Evolutionary conservation across 1,284 basidiomycete genomes (phyloP).

Genomic region (Puccinia horiana): DNA sequence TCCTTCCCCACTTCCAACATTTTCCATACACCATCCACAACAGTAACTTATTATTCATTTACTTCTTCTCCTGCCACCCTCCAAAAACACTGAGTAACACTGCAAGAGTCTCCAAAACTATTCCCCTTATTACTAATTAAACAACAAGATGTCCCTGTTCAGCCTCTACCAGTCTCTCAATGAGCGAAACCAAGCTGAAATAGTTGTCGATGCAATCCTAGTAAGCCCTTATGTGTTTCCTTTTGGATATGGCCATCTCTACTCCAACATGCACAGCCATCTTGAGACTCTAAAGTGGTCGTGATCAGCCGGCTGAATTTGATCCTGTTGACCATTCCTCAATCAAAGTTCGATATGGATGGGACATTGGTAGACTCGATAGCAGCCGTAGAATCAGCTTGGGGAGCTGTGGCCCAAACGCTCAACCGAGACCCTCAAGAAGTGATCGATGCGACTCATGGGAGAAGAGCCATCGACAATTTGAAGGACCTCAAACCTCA

Average conservation of each 20-base stretch:
- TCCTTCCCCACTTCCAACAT: too few species aligned
- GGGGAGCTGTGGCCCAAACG: conserved; percentile 72
- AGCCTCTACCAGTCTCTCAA: conserved; percentile 5
- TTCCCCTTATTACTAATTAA: too few species aligned
- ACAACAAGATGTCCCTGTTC: conserved; percentile 26
- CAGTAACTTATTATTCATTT: too few species aligned
- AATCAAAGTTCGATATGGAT: conserved; percentile 37
- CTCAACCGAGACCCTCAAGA: conserved; percentile 55
- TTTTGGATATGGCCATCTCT: background rate
- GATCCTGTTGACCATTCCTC: background rate
- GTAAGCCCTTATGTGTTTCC: conserved; percentile 13
- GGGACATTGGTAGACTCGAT: conserved; percentile 72
- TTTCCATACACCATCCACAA: too few species aligned
- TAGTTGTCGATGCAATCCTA: conserved; percentile 55
- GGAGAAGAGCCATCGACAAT: conserved; percentile 72
- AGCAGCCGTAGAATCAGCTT: conserved; percentile 74
- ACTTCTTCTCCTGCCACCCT: too few species aligned
- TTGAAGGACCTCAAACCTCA: conserved; percentile 66
- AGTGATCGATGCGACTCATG: conserved; percentile 67
- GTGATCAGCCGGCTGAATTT: too few species aligned
- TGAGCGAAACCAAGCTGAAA: conserved; percentile 53
- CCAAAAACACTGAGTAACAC: too few species aligned
- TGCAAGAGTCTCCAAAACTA: too few species aligned
- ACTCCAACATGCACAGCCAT: background rate
- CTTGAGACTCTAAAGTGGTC: background rate